A percentile compares a stretch with the other conserved stretches of the same genome.
Conservation (phyloP, 495 filamentous ascomycete genomes). For the Barbatosphaeria neglecta region DNA sequence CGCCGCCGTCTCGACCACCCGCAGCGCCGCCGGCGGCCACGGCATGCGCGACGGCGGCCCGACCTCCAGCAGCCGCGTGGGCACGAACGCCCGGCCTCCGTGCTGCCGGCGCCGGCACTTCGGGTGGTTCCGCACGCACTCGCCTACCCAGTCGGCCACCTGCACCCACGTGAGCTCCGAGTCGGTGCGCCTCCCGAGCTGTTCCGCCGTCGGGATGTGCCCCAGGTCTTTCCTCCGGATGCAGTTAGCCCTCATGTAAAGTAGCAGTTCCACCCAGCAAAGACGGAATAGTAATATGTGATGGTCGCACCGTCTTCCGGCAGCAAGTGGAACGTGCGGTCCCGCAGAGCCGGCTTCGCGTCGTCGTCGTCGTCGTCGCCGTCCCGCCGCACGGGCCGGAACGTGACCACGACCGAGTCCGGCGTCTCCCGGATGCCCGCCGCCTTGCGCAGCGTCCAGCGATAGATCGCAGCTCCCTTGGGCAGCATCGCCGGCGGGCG, state of each 20-base stretch:
- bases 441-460: conserved; percentile 3
- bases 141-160: neutral
- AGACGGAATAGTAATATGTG: neutral
- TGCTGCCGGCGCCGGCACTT: neutral
- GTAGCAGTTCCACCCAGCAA: neutral
- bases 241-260: neutral
- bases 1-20: neutral
- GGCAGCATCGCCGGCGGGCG: neutral
- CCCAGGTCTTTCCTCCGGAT: neutral
- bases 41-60: neutral
- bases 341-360: too few species aligned
- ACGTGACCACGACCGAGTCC: neutral
- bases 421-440: neutral
- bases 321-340: neutral
- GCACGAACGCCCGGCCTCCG: neutral
- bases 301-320: neutral
- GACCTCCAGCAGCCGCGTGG: conserved; percentile 1
- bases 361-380: neutral
- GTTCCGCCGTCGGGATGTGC: neutral
- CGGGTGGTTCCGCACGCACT: neutral
- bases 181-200: neutral
- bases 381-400: neutral
- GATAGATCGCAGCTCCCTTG: neutral
- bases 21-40: conserved; percentile 1
- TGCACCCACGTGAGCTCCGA: neutral